Evolutionary conservation across 2,329 filamentous ascomycete species (phyloP), one percentile per base, ranked within the genome.

Genomic region (Neonectria magnoliae): DNA sequence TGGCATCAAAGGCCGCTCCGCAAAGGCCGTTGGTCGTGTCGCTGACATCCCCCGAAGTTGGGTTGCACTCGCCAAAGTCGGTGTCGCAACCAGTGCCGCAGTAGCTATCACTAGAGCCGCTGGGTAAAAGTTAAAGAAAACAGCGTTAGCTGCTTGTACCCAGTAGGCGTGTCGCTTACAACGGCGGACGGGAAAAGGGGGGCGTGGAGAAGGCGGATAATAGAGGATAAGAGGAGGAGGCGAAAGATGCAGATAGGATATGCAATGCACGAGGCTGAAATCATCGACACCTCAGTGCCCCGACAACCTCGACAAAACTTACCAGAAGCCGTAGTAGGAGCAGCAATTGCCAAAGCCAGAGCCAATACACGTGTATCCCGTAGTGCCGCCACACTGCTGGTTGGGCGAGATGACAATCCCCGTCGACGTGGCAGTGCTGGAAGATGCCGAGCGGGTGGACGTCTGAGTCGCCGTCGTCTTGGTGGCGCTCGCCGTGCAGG

Each of bases 281-380:
- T 11, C 38, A 36, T 29, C 16, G 16, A 20, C 25, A 29, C 47
- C 33, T n/a, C 29, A 38, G 22, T 16, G 42, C 27, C 29, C 29
- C 44, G 7, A 16, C 16, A 16, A 31, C n/a, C 38, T 42, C 38
- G 38, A 41, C 13, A 51, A 11, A 44, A 71, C 76, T 71, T 71
- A 79, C 79, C 80, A 83, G 64, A 69, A 81, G n/a, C 80, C 80
- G 57, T 77, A 79, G 60, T 70, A 73, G 3, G 80, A 82, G 62
- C 81, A 83, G 69, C 81, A 82, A 67, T 75, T 74, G 6, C 79
- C 79, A 53, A 76, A 78, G 14, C 31, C 56, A 0, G 78, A 80
- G 22, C 75, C 76, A 51, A 76, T 70, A 60, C 81, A 83, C 8
- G 76, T 78, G 57, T 79, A 78, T 7, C 74, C 76, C 10, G 66